These are phyloP conservation scores for Leccinum imitatum DNA, from an alignment of 768 basidiomycete species.

Conservation along the genomic window DNA sequence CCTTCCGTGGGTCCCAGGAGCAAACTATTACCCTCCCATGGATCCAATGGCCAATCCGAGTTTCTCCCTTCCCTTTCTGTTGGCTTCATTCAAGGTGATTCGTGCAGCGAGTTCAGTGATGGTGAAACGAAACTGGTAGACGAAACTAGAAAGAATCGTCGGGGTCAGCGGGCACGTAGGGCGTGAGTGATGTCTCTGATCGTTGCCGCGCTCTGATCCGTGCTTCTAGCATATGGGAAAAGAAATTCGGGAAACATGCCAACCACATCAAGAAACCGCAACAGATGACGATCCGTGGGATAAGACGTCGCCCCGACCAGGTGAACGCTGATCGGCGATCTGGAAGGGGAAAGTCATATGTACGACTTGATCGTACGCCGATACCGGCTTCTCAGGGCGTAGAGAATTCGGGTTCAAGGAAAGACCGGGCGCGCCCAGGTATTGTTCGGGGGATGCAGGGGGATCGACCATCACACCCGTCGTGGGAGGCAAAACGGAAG, in stretches of 20 bases:
- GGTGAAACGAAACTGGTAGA: slow-evolving; percentile 55
- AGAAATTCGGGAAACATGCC: slow-evolving; percentile 87
- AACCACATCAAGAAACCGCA: slow-evolving; percentile 80
- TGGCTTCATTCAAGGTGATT: slow-evolving; percentile 80
- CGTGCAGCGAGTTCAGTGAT: slow-evolving; percentile 76
- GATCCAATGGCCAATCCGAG: slow-evolving; percentile 40
- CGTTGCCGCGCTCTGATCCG: slow-evolving; percentile 6
- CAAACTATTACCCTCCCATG: slow-evolving; percentile 24
- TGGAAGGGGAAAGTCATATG: slow-evolving; percentile 11
- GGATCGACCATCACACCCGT: slow-evolving; percentile 71
- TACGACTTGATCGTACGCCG: neutral
- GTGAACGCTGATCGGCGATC: slow-evolving; percentile 17
- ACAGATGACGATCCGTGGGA: slow-evolving; percentile 22
- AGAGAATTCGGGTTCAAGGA: neutral
- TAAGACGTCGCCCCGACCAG: slow-evolving; percentile 14
- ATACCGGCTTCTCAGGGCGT: neutral
- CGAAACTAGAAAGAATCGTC: slow-evolving; percentile 73
- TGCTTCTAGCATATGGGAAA: slow-evolving; percentile 87
- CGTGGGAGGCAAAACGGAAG: slow-evolving; percentile 93
- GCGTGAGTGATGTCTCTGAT: slow-evolving; percentile 62
- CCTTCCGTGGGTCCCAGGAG: slow-evolving; percentile 11
- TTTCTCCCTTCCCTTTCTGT: slow-evolving; percentile 90
- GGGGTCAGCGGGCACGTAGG: slow-evolving; percentile 91
- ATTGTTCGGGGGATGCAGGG: slow-evolving; percentile 8
- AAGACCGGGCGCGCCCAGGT: neutral